Base-by-base conservation (phyloP, 495 filamentous ascomycete genomes). In the Glonium stellatum region DNA sequence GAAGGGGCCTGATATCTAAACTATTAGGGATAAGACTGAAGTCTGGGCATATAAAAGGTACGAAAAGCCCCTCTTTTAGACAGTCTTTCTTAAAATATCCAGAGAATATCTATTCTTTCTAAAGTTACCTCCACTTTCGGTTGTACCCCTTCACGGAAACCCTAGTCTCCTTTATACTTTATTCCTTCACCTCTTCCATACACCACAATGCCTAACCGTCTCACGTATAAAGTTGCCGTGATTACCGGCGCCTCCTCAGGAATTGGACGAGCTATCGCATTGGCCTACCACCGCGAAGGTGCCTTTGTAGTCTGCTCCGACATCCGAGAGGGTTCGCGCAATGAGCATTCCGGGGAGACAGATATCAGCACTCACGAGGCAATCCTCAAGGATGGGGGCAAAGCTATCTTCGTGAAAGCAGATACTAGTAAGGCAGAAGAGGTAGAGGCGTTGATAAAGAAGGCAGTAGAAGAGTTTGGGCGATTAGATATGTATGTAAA, bases 401-500 rank as follows among this genome's bases (percentile, higher is more conserved):
- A 59, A 18, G 67, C 67, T 3, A 62, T 71, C 46, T 76, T 77
- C 44, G 67, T 77, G 21, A 70, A 75, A 46, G 72, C 66, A 11
- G 70, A 76, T 54, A 65, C 78, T 10, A 67, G 62, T 15, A 54
- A 55, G 9, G 50, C 65, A 9, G 60, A 63, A 25, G 65, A 79
- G 10, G 71, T 80, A 48, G 67, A 77, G 59, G 58, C 36, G 0
- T 51, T 78, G 27, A 68, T 84, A 1, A 36, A 69, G 15, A 55
- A 15, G 0, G 70, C 74, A 1, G 78, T 79, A 12, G 61, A 65
- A 22, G 42, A 55, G 31, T 79, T 69, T 65, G 77, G 78, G 0
- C 54, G 80, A 51, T 56, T 84, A 10, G 80, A 84, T 67, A 71
- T 83, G 77, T 77, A 70, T 62, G 69, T 51, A 23, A 54, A 10